Evolutionary conservation across 2,329 filamentous ascomycete species (phyloP).

Genomic region (Leptosphaerulina australis): DNA sequence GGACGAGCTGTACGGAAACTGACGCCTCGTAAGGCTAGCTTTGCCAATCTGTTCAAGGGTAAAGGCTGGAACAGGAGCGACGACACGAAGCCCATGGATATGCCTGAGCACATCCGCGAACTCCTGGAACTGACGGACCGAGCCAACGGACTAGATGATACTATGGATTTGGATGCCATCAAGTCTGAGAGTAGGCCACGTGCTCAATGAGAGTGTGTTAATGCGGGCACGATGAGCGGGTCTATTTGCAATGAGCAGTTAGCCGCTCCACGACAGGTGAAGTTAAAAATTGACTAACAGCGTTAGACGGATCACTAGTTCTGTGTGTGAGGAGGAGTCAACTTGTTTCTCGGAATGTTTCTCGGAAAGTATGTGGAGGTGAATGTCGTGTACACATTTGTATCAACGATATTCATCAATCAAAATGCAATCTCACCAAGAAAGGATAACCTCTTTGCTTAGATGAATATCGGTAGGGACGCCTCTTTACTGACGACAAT

Average conservation of each 20-base stretch:
- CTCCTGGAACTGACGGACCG: background rate
- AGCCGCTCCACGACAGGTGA: no score
- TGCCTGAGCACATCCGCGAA: slow-evolving; percentile 3
- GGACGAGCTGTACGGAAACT: slow-evolving; percentile 42
- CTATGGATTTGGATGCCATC: background rate
- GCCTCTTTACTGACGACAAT: no score
- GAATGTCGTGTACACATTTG: background rate
- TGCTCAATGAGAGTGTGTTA: background rate
- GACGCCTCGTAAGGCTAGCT: slow-evolving; percentile 44
- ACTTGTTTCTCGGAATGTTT: no score
- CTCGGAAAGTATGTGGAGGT: background rate
- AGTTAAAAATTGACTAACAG: no score
- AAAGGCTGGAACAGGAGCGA: slow-evolving; percentile 39
- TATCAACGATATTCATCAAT: slow-evolving; percentile 5
- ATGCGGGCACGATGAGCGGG: no score
- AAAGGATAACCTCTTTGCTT: no score
- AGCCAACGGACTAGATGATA: background rate
- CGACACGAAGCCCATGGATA: slow-evolving; percentile 12
- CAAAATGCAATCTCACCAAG: background rate
- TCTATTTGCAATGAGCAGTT: no score
- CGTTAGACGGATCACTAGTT: no score
- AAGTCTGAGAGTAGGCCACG: background rate
- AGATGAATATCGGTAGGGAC: no score
- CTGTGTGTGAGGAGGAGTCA: no score
- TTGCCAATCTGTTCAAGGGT: slow-evolving; percentile 44